These are phyloP conservation scores for Prinsepia uniflora DNA, from an alignment of 306 rosid species.

Conservation along the genomic window DNA sequence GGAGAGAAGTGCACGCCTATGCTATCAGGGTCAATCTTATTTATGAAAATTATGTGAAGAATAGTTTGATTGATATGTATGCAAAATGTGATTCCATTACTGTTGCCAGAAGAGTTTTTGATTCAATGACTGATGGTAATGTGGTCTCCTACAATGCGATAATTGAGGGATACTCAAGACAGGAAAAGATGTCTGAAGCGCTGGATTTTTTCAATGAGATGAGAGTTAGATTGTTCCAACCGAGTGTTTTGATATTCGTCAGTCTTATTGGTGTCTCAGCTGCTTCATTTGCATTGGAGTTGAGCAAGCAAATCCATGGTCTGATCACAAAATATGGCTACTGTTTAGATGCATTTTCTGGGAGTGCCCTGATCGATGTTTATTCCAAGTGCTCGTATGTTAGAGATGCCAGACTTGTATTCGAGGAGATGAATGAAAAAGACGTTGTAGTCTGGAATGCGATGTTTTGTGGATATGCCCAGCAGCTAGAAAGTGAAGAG, in stretches of 20 bases:
- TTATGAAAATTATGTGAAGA: conserved; percentile 64
- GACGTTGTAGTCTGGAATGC: conserved; percentile 94
- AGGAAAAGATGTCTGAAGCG: conserved; percentile 54
- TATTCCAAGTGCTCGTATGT: conserved; percentile 71
- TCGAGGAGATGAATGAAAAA: conserved; percentile 58
- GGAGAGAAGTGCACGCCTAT: conserved; percentile 78
- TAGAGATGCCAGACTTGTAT: conserved; percentile 64
- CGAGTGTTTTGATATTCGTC: conserved; percentile 63
- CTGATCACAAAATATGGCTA: conserved; percentile 60
- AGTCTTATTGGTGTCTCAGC: conserved; percentile 87
- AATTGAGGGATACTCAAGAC: conserved; percentile 83
- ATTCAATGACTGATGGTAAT: conserved; percentile 43
- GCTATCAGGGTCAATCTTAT: conserved; percentile 59
- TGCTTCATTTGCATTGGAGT: conserved; percentile 41
- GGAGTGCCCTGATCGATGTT: conserved; percentile 81
- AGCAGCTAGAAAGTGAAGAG: conserved; percentile 56
- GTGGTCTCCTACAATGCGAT: conserved; percentile 84
- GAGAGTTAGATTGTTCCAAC: conserved; percentile 54
- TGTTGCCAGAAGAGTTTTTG: conserved; percentile 65
- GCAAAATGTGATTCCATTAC: conserved; percentile 67
- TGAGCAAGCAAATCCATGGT: conserved; percentile 75
- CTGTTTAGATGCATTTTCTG: conserved; percentile 63
- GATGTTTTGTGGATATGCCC: conserved; percentile 62
- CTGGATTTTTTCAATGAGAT: conserved; percentile 55
- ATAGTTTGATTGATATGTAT: conserved; percentile 88